A percentile compares a stretch with the other conserved stretches of the same genome.
Evolutionary conservation across 192 early-diverging fungal species (phyloP).

Genomic region (Linnemannia exigua): DNA sequence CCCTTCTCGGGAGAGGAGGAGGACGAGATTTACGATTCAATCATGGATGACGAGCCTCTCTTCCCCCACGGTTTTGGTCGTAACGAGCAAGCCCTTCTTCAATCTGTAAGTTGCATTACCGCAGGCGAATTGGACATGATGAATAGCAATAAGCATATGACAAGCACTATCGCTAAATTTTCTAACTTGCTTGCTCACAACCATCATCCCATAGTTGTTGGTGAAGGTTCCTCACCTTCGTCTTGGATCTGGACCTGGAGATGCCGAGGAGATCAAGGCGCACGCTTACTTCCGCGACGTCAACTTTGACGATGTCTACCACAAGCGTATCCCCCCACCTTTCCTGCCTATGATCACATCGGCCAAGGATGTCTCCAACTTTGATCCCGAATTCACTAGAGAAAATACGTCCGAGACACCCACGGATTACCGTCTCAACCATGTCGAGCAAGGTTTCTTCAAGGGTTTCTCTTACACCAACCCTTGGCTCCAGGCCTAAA

Average conservation of each 20-base stretch:
- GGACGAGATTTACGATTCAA: slow-evolving; percentile 89
- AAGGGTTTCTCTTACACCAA: slow-evolving; percentile 89
- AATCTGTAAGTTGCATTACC: slow-evolving; percentile 70
- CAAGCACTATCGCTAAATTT: neutral
- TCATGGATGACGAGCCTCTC: slow-evolving; percentile 82
- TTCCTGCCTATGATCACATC: slow-evolving; percentile 75
- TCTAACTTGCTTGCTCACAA: neutral
- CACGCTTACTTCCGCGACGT: slow-evolving; percentile 84
- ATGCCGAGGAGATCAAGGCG: slow-evolving; percentile 78
- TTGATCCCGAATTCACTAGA: slow-evolving; percentile 96
- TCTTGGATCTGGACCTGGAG: slow-evolving; percentile 72
- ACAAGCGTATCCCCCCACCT: slow-evolving; percentile 76
- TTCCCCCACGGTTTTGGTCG: slow-evolving; percentile 80
- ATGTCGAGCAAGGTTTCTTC: slow-evolving; percentile 93
- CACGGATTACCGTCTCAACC: slow-evolving; percentile 83
- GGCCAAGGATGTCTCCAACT: slow-evolving; percentile 92
- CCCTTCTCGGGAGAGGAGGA: slow-evolving; percentile 88
- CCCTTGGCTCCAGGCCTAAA: slow-evolving; percentile 75
- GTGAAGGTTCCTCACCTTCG: slow-evolving; percentile 65
- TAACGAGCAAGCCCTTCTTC: slow-evolving; percentile 76
- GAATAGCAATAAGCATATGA: neutral
- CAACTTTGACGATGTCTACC: slow-evolving; percentile 82
- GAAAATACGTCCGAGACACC: slow-evolving; percentile 92
- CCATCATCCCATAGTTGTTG: slow-evolving; percentile 57
- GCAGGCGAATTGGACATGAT: neutral